Percentiles rank a stretch among this genome's conserved stretches.
Conservation (phyloP, 169 alveolate genomes). For the Pseudocohnilembus persalinus region DNA sequence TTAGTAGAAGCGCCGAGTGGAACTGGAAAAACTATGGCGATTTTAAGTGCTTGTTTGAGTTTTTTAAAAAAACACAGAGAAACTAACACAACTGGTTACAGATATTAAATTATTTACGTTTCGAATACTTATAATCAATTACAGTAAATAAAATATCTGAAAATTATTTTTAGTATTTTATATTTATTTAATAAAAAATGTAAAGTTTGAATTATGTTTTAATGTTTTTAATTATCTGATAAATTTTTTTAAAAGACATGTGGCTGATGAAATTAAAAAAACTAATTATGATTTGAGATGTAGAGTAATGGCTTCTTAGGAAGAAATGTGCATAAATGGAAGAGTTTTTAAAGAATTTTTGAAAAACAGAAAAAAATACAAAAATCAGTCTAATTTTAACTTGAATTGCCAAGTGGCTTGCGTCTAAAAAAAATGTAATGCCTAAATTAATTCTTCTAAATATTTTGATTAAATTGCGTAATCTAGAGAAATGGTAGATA, state of each 20-base stretch:
- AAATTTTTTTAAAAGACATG: too few species aligned
- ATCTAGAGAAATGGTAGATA: background rate
- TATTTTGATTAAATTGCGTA: background rate
- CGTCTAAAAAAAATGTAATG: background rate
- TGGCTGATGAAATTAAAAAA: background rate
- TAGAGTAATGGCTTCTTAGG: background rate
- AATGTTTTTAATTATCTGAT: too few species aligned
- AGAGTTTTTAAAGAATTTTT: too few species aligned
- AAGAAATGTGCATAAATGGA: background rate
- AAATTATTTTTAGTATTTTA: too few species aligned
- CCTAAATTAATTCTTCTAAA: background rate
- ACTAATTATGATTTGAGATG: background rate
- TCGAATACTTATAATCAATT: background rate
- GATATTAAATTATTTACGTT: background rate
- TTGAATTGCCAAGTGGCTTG: background rate
- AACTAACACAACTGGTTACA: background rate
- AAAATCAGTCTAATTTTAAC: too few species aligned
- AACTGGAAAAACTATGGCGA: background rate
- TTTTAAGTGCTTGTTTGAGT: background rate
- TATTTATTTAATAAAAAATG: background rate
- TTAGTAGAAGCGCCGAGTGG: background rate
- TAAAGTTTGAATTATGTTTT: too few species aligned
- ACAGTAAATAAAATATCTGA: background rate
- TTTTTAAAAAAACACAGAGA: background rate
- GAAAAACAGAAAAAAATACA: too few species aligned